Base-by-base conservation (phyloP, 805 yeast species). In the Ogataea glucozyma region DNA sequence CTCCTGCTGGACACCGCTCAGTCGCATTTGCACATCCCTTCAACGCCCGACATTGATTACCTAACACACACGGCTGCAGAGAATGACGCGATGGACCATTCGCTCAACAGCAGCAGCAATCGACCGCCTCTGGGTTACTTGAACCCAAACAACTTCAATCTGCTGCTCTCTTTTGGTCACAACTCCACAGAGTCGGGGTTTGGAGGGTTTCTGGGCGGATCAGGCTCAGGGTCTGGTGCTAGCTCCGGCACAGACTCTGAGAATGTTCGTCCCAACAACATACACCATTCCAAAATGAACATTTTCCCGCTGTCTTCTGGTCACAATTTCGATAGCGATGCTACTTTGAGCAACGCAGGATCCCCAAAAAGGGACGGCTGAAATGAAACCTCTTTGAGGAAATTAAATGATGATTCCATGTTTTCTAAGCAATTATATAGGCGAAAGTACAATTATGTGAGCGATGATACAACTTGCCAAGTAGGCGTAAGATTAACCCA, bases 81-180 rank as follows among this genome's bases (percentile, higher is more conserved):
- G 18, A 22, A 30, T 30, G 51, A 43, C 10, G 34, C 18, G 13
- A 21, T 35, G 18, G 47, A 44, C 20, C 33, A 33, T 4, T 20
- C 38, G 12, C 23, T 44, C n/a, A 24, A 26, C 22, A 29, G 31
- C 18, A 13, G 18, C 31, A 27, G 16, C 18, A 30, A n/a, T n/a
- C 20, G 52, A n/a, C 43, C 41, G n/a, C 49, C 49, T 12, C 44
- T 49, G 13, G 39, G 50, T 11, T 24, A 43, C 11, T 26, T 49
- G 29, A 43, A 46, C 13, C 47, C 53, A 4, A 49, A 43, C 43
- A 49, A 49, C 34, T 43, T 46, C 38, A 49, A 49, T 16, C 33
- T 46, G 36, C 16, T 43, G 33, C 31, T 43, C 14, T 29, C 43
- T 13, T 49, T 46, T 30, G 47, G 50, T 2, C 18, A 31, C 24